phyloP scores from a whole-genome alignment of 352 stramenopile genomes.

The Phytopythium delawarense region DNA sequence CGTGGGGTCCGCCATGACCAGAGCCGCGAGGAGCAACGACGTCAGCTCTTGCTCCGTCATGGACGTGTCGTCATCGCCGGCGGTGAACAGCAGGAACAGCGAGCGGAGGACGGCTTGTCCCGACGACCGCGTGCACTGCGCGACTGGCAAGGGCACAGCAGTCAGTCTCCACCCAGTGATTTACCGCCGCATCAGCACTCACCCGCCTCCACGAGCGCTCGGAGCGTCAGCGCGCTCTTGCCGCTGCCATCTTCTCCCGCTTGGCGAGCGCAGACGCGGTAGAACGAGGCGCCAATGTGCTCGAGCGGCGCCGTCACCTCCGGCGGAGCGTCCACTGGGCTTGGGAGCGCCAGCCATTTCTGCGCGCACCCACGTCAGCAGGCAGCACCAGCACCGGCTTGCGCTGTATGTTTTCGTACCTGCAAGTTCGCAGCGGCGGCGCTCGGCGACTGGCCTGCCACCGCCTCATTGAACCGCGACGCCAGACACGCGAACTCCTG shows the following conservation, averaged over 20 bases:
- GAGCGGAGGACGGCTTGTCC: constrained; percentile 51
- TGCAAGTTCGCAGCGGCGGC: constrained; percentile 34
- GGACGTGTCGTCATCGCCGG: constrained; percentile 10
- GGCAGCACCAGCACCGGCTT: background rate
- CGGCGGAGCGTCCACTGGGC: constrained; percentile 18
- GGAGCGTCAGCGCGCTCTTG: constrained; percentile 23
- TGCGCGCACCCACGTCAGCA: constrained; percentile 12
- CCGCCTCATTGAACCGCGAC: constrained; percentile 36
- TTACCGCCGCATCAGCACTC: background rate
- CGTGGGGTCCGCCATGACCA: constrained; percentile 50
- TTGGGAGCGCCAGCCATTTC: constrained; percentile 39
- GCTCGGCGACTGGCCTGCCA: constrained; percentile 17
- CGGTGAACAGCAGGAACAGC: constrained; percentile 56
- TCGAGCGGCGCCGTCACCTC: constrained; percentile 21
- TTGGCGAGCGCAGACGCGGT: constrained; percentile 33
- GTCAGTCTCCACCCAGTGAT: background rate
- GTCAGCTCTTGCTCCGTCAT: constrained; percentile 40
- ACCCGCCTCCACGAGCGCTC: constrained; percentile 71
- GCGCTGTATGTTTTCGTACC: constrained; percentile 13
- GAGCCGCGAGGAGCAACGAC: constrained; percentile 38
- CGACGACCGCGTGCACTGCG: constrained; percentile 57
- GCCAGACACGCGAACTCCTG: constrained; percentile 70
- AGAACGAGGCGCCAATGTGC: constrained; percentile 41
- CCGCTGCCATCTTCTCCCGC: constrained; percentile 7
- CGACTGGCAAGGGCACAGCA: constrained; percentile 26